Base-by-base conservation (phyloP, 768 basidiomycete species). In the Scleroderma citrinum region DNA sequence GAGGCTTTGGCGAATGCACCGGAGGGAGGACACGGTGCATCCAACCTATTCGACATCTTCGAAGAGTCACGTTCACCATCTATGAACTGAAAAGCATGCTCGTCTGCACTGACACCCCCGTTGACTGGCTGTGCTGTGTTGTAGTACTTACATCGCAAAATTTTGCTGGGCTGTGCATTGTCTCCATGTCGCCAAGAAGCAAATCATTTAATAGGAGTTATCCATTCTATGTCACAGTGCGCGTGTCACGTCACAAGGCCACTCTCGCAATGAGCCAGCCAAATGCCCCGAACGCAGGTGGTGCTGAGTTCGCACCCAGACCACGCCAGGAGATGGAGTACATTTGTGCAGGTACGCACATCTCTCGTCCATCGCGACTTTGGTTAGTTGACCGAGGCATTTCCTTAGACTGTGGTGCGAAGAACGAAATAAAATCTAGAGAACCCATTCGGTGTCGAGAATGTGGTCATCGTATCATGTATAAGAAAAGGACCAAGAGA, bases 401-500 rank as follows among this genome's bases (percentile, higher is more conserved):
- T 34, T 39, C 12, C 42, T 32, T 60, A 92, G 94, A 96, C 64
- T 97, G 94, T 64, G 89, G 91, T 52, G 87, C 85, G 1, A 87
- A 87, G 71, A 96, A 94, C 66, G 85, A 89, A 62, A 92, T 97
- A 64, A 86, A 83, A 68, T 75, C 89, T 7, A 76, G 91, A 51
- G 95, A 98, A 65, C 91, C 92, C 37, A 94, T 97, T 55, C 85
- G 95, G 49, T 98, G 95, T 70, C 78, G 88, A 57, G 92, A 97
- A 63, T 98, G 95, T 61, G 95, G 95, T 3, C 95, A 97, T 68
- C 83, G 95, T 46, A 95, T 98, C 65, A 93, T 98, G 91, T 97
- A 96, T 71, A 98, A 98, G 72, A 96, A 94, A 69, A 75, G 95
- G 60, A 95, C 93, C 20, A 89, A 80, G 62, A 76, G 92, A 76